Conservation (phyloP, 768 basidiomycete genomes). For the Russula sp. region DNA sequence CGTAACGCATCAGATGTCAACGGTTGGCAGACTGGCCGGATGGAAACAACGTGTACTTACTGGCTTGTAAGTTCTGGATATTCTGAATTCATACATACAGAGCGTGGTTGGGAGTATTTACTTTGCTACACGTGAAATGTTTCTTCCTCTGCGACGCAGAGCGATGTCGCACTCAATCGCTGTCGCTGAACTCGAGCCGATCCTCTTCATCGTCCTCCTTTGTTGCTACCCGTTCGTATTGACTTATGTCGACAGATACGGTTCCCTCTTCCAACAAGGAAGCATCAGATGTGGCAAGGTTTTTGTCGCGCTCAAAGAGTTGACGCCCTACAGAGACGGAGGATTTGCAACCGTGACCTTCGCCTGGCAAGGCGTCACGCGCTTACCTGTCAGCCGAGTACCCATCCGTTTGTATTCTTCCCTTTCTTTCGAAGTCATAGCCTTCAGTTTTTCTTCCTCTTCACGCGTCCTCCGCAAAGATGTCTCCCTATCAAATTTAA, state of each 20-base stretch:
- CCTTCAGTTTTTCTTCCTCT: conserved; percentile 74
- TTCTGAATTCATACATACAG: conserved; percentile 9
- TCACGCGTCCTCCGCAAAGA: conserved; percentile 52
- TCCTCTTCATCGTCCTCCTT: conserved; percentile 62
- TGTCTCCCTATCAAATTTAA: conserved; percentile 67
- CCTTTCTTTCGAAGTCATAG: conserved; percentile 68
- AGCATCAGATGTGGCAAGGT: conserved; percentile 69
- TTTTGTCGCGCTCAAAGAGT: conserved; percentile 79
- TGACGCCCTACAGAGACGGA: conserved; percentile 63
- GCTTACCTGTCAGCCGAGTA: conserved; percentile 63
- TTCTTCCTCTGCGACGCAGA: conserved; percentile 1
- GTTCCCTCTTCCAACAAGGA: conserved; percentile 77
- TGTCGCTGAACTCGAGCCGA: conserved; percentile 74
- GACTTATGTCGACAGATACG: conserved; percentile 81
- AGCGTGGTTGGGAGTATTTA: conserved; percentile 11
- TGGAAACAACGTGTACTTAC: conserved; percentile 20
- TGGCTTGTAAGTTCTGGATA: conserved; percentile 1
- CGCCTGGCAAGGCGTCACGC: not conserved
- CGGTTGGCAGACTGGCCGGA: conserved; percentile 36
- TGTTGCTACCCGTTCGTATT: conserved; percentile 66
- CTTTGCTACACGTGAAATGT: conserved; percentile 10
- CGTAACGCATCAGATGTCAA: conserved; percentile 53
- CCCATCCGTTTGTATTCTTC: conserved; percentile 71
- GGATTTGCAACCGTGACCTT: conserved; percentile 6
- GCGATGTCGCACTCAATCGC: conserved; percentile 48